Base-by-base conservation (phyloP, 2,329 filamentous ascomycete genomes). In the Purpureocillium lavendulum region DNA sequence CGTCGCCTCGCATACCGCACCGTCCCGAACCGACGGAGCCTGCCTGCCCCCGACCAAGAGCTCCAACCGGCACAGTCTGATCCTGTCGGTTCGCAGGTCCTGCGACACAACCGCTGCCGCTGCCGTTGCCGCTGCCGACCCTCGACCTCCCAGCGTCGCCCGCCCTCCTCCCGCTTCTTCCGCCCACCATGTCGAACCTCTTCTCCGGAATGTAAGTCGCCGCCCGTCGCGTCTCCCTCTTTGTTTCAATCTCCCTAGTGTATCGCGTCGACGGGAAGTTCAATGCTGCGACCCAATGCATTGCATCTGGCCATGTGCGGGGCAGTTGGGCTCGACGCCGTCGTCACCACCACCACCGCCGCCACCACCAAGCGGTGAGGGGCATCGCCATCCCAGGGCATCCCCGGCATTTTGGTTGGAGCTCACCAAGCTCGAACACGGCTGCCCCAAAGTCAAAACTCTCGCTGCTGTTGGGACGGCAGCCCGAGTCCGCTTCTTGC, bases 121-220 rank as follows among this genome's bases (percentile, higher is more conserved):
- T 29, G 13, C 29, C 40, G 21, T 26, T 10, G 10, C 21, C 21
- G 21, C 5, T 10, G 5, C 21, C 21, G 21, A 26, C 21, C 10
- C 21, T 26, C 21, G 21, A 26, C 21, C 21, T 26, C 21, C 21
- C 21, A 26, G 5, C 21, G 21, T 26, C 40, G 43, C 36, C 39
- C 34, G 38, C 34, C 35, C 30, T 35, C 29, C 36, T 26, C 21
- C 21, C 21, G 21, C 21, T 26, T 26, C 21, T 10, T 5, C 21
- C 21, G 35, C 35, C 29, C 51, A 64, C 52, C 56, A 77, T 77
- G 73, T 77, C 73, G 51, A 76, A 75, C 62, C 63, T 77, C 52
- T 77, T 77, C 57, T 77, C 73, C 53, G 73, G 73, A 61, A 77
- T 77, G 73, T 77, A 66, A 73, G 73, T 74, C 45, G 40, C 44